Percentiles rank a stretch among this genome's conserved stretches.
These are phyloP conservation scores for Dryadomyces quercus-mongolicae DNA, from an alignment of 2,329 filamentous ascomycete genomes.

Conservation along the genomic window DNA sequence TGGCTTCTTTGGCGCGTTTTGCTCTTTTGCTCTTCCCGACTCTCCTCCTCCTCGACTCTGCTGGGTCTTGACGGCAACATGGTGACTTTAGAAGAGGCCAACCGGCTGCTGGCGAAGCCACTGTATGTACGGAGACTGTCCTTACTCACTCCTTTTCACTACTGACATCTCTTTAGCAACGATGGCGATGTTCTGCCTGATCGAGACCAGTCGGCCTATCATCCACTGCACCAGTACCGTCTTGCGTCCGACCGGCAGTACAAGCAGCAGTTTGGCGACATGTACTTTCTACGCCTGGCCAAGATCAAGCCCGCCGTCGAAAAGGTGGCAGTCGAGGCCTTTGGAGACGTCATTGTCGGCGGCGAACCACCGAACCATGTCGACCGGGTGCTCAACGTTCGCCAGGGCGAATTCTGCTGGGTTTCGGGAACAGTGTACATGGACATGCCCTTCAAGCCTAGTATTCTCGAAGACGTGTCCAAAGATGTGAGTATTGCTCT, in stretches of 20 bases:
- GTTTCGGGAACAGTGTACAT: conserved; percentile 91
- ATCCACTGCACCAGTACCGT: conserved; percentile 60
- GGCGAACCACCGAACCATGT: conserved; percentile 64
- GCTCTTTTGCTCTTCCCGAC: too few species aligned
- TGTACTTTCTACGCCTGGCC: conserved; percentile 88
- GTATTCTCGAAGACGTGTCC: conserved; percentile 86
- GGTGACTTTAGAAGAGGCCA: conserved; percentile 31
- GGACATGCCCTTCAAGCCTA: conserved; percentile 93
- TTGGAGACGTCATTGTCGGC: conserved; percentile 66
- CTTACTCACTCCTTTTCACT: background rate
- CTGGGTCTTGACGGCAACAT: conserved; percentile 19
- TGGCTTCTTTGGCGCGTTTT: background rate
- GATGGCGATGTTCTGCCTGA: conserved; percentile 28
- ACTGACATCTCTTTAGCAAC: conserved; percentile 16
- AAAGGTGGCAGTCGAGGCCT: conserved; percentile 58
- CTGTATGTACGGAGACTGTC: conserved; percentile 25
- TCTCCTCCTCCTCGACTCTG: background rate
- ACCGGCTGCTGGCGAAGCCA: conserved; percentile 33
- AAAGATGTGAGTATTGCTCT: conserved; percentile 53
- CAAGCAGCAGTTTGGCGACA: conserved; percentile 90
- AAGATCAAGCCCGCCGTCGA: conserved; percentile 80
- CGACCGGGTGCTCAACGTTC: conserved; percentile 84
- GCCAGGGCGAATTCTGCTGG: conserved; percentile 93
- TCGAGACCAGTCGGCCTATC: conserved; percentile 48
- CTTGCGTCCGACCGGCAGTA: conserved; percentile 66